Base-by-base conservation (phyloP, 208 protist genomes). In the Trypanosoma brucei region DNA sequence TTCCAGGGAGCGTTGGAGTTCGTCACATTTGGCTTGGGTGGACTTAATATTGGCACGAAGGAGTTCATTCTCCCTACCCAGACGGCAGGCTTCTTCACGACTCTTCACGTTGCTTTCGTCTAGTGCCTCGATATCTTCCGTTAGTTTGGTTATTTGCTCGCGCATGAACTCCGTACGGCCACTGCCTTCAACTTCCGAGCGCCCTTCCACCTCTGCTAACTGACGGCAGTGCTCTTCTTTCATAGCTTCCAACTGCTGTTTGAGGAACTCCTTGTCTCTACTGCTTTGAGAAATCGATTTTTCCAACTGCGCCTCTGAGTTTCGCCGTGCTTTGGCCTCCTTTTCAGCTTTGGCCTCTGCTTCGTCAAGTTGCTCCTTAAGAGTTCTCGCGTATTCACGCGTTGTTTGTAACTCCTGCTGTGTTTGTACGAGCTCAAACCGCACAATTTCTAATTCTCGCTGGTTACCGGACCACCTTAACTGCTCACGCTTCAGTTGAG, bases 401-500 rank as follows among this genome's bases (percentile, higher is more conserved):
- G 83, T 63, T 30, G 84, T 68, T 53, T 75, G 76, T 33, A 84
- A 54, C 64, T 95, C 86, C 44, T 93, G 84, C 31, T 86, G 68
- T n/a, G 72, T 64, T 14, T 79, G 78, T 1, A 74, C 79, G 2
- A 93, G 69, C 63, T 93, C 89, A 61, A 91, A 88, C 7, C 79
- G 78, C 22, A 79, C 67, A 42, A 85, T 78, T 49, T 95, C 89
- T 36, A 95, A 63, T 35, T 93, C 89, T 31, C 85, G 78, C 52
- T 92, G 83, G 38, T 81, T 75, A 59, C 88, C 84, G 0, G 79
- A 84, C 51, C 84, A 62, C 65, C 84, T 86, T 8, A 95, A 62
- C 37, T 86, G 70, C 66, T 95, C 89, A 0, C 89, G 81, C 51
- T 84, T 92, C 30, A 76, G 62, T 50, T 95, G 81, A 58, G 72